phyloP scores from a whole-genome alignment of 2,329 filamentous ascomycete genomes.

The Fusarium tjaetaba region DNA sequence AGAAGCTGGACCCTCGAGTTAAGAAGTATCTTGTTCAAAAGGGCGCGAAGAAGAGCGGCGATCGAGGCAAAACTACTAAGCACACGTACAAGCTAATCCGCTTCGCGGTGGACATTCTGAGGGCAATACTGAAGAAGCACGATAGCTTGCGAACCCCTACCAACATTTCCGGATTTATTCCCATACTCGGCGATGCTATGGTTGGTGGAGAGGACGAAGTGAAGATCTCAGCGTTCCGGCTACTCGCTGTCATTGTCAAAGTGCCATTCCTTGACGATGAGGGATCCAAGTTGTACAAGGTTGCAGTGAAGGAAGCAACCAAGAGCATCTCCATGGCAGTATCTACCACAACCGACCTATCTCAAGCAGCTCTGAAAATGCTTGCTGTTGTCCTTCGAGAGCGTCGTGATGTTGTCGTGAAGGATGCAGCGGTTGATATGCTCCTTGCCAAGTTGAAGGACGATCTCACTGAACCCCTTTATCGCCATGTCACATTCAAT shows the following conservation, averaged over 20 bases:
- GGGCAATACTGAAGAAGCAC: conserved; percentile 86
- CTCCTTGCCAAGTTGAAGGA: conserved; percentile 84
- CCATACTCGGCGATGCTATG: conserved; percentile 87
- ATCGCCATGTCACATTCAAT: conserved; percentile 93
- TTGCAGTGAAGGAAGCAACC: conserved; percentile 87
- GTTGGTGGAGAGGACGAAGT: conserved; percentile 90
- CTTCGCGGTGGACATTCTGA: conserved; percentile 88
- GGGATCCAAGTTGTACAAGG: conserved; percentile 70
- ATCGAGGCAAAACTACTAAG: conserved; percentile 77
- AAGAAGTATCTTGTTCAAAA: conserved; percentile 84
- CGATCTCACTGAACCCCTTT: conserved; percentile 91
- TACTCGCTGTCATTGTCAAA: conserved; percentile 86
- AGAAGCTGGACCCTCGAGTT: conserved; percentile 69
- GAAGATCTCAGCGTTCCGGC: conserved; percentile 84
- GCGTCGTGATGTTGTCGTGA: conserved; percentile 77
- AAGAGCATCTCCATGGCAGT: conserved; percentile 81
- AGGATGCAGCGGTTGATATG: conserved; percentile 83
- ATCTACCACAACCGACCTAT: conserved; percentile 82
- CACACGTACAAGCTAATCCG: conserved; percentile 88
- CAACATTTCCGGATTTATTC: conserved; percentile 87
- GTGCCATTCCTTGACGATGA: conserved; percentile 81
- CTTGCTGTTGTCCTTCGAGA: conserved; percentile 87
- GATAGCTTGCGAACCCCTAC: conserved; percentile 79
- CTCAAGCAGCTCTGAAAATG: conserved; percentile 89
- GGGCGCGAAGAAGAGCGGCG: conserved; percentile 77